Evolutionary conservation across 192 early-diverging fungal genomes (phyloP), one percentile per base, ranked within the genome.

Genomic region (Phycomyces blakesleeanus): DNA sequence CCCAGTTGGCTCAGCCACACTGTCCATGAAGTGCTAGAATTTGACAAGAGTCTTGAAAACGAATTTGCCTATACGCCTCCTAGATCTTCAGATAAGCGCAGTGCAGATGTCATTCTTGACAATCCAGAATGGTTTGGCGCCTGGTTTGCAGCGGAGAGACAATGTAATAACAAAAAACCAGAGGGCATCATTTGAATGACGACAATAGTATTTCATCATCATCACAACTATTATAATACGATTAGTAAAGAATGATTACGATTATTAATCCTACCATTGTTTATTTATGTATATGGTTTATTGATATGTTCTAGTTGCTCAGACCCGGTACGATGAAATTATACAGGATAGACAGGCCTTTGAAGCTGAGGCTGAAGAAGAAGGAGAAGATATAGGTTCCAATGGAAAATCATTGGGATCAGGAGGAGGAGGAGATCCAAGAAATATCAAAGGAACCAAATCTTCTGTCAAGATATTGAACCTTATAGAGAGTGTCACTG

Each of bases 61-160:
- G 77, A 81, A 14, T 89, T 85, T 64, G 77, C 76, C 21, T 87
- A 85, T 64, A 38, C 55, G 3, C 68, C 79, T 3, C 78, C 78
- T 9, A 69, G 68, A 50, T 74, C 77, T 10, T 62, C 68, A 18
- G 77, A 83, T 21, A 75, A 81, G 10, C 15, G 29, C 16, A 34
- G 24, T 1, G 40, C 68, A 4, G 25, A 56, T 27, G 64, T 76
- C 3, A 81, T 88, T n/a, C 73, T 87, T 26, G 65, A 72, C 27
- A 84, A 88, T 15, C 42, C 56, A 14, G 79, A 69, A 18, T 75
- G 83, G 69, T 88, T 88, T 68, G 78, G 78, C 5, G 79, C 84
- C 6, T 92, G 90, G 90, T 70, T 92, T 24, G 74, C 81, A 41
- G 78, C 82, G 3, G 90, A 90, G 60, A 85, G 84, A 39, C 70